phyloP scores from a whole-genome alignment of 2,329 filamentous ascomycete species.

The Karstenula rhodostoma region DNA sequence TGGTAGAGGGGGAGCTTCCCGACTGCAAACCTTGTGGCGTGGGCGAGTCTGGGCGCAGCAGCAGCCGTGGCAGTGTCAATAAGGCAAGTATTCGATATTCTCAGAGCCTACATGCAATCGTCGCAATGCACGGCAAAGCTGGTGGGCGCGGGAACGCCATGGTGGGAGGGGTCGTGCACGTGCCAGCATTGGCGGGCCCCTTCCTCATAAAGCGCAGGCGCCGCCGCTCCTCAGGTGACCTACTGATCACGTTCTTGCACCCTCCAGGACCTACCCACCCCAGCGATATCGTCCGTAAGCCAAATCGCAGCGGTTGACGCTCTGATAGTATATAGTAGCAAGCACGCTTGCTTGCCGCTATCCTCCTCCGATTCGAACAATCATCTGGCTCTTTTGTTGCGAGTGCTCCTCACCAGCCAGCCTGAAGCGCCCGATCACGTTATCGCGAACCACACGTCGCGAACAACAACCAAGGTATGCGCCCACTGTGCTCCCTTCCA shows the following conservation, averaged over 20 bases:
- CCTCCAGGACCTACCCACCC: constrained; percentile 3
- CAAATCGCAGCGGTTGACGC: neutral
- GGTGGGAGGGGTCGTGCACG: neutral
- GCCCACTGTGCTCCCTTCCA: neutral
- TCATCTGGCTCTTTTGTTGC: neutral
- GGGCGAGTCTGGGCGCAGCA: no score
- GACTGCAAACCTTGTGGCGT: neutral
- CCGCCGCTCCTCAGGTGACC: neutral
- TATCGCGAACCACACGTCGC: constrained; percentile 9
- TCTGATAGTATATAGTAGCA: constrained; percentile 9
- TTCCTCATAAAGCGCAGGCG: constrained; percentile 2
- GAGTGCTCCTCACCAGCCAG: neutral
- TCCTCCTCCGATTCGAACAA: neutral
- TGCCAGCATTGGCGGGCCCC: neutral
- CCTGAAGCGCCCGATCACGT: constrained; percentile 12
- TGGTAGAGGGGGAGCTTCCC: no score
- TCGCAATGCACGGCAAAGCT: no score
- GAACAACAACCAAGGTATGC: constrained; percentile 3
- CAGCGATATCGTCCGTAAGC: constrained; percentile 2
- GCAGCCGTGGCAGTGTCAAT: no score
- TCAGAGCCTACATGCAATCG: no score
- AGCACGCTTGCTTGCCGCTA: constrained; percentile 4
- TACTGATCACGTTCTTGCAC: no score
- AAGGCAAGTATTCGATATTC: no score
- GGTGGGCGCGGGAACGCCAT: no score